These are phyloP conservation scores for Babesia ovis DNA, from an alignment of 169 alveolate species.

Conservation along the genomic window DNA sequence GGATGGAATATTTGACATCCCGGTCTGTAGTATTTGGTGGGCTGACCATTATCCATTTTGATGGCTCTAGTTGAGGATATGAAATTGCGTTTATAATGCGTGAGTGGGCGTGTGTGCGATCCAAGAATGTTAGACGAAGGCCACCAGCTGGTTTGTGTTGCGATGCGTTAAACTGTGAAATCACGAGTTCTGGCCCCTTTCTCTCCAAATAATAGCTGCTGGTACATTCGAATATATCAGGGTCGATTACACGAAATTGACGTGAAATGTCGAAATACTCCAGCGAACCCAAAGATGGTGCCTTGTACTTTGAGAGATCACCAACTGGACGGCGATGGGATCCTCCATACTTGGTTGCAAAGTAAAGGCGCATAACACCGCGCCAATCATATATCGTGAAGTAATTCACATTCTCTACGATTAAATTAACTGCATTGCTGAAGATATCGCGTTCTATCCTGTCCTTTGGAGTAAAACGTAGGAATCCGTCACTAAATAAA, in stretches of 20 bases:
- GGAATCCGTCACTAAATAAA: slow-evolving; percentile 26
- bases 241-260: neutral
- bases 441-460: slow-evolving; percentile 34
- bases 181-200: neutral
- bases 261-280: neutral
- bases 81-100: slow-evolving; percentile 1
- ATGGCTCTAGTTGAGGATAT: neutral
- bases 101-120: slow-evolving; percentile 42
- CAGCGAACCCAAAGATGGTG: neutral
- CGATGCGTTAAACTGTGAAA: slow-evolving; percentile 14
- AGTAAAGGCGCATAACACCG: slow-evolving; percentile 27
- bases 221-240: neutral
- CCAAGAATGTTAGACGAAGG: slow-evolving; percentile 22
- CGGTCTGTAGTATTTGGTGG: neutral
- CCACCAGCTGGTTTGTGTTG: slow-evolving; percentile 13
- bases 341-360: slow-evolving; percentile 22
- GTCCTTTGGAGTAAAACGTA: slow-evolving; percentile 28
- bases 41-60: neutral
- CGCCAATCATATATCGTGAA: slow-evolving; percentile 51
- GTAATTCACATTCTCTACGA: slow-evolving; percentile 4
- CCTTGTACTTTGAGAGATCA: neutral
- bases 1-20: slow-evolving; percentile 29
- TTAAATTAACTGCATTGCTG: slow-evolving; percentile 16
- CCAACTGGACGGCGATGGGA: slow-evolving; percentile 8
- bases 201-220: slow-evolving; percentile 21